Conservation (phyloP, 495 filamentous ascomycete species). For the Chlorociboria aeruginascens region DNA sequence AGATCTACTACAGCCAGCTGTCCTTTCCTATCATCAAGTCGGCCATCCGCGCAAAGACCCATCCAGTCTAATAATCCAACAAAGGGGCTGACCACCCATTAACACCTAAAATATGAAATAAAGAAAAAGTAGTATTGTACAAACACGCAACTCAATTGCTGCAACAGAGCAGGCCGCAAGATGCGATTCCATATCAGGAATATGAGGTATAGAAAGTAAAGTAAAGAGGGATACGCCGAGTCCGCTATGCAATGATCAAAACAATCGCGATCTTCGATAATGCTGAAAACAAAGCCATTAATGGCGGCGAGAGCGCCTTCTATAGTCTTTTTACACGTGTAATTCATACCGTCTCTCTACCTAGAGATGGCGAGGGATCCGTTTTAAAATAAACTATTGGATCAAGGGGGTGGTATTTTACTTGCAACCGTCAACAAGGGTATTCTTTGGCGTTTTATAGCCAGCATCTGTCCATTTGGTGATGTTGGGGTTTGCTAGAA, state of each 20-base stretch:
- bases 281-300: background rate
- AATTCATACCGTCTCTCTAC: constrained; percentile 10
- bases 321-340: constrained; percentile 17
- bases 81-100: background rate
- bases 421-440: constrained; percentile 33
- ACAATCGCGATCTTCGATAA: constrained; percentile 4
- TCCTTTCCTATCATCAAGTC: background rate
- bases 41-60: background rate
- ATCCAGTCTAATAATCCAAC: background rate
- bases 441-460: constrained; percentile 37
- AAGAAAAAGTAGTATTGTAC: constrained; percentile 3
- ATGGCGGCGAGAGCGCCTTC: constrained; percentile 6
- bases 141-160: background rate
- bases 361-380: constrained; percentile 2
- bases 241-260: constrained; percentile 16
- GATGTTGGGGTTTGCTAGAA: constrained; percentile 42
- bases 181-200: background rate
- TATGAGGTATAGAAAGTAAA: no score
- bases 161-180: background rate
- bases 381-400: background rate
- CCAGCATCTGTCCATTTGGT: constrained; percentile 42
- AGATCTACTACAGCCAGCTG: background rate
- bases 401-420: background rate
- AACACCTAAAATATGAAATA: background rate
- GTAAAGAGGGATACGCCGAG: constrained; percentile 7